Percentiles rank a stretch among this genome's conserved stretches.
These are phyloP conservation scores for Metschnikowia rubicola DNA, from an alignment of 805 yeast species.

Conservation along the genomic window DNA sequence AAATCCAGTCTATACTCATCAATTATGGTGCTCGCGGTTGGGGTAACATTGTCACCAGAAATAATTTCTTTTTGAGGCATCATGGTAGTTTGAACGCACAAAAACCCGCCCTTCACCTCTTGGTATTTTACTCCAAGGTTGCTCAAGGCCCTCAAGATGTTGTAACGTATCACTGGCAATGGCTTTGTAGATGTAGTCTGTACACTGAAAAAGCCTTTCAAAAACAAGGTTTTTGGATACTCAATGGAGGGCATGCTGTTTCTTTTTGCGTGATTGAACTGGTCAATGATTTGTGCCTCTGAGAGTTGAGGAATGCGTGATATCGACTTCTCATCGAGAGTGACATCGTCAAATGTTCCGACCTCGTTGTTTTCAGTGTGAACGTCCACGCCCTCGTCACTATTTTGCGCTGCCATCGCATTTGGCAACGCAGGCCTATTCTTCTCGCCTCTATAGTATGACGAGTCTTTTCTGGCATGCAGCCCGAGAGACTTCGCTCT, in stretches of 20 bases:
- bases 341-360: slow-evolving; percentile 53
- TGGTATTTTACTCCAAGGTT: slow-evolving; percentile 75
- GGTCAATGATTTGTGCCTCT: slow-evolving; percentile 41
- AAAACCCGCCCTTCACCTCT: slow-evolving; percentile 92
- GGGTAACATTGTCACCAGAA: slow-evolving; percentile 13
- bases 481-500: slow-evolving; percentile 84
- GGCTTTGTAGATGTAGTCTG: slow-evolving; percentile 94
- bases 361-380: slow-evolving; percentile 35
- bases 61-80: slow-evolving; percentile 42
- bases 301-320: slow-evolving; percentile 34
- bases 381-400: slow-evolving; percentile 36
- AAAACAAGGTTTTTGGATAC: slow-evolving; percentile 83
- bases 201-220: slow-evolving; percentile 91
- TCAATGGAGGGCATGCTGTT: slow-evolving; percentile 93
- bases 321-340: slow-evolving; percentile 36
- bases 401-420: slow-evolving; percentile 39
- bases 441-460: slow-evolving; percentile 15
- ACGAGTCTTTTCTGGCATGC: slow-evolving; percentile 65
- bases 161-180: slow-evolving; percentile 80
- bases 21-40: slow-evolving; percentile 17
- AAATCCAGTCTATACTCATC: slow-evolving; percentile 20
- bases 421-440: slow-evolving; percentile 47
- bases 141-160: slow-evolving; percentile 71
- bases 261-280: slow-evolving; percentile 53
- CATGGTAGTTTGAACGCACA: slow-evolving; percentile 56